Base-by-base conservation (phyloP, 495 filamentous ascomycete genomes). In the Pyronema domesticum region DNA sequence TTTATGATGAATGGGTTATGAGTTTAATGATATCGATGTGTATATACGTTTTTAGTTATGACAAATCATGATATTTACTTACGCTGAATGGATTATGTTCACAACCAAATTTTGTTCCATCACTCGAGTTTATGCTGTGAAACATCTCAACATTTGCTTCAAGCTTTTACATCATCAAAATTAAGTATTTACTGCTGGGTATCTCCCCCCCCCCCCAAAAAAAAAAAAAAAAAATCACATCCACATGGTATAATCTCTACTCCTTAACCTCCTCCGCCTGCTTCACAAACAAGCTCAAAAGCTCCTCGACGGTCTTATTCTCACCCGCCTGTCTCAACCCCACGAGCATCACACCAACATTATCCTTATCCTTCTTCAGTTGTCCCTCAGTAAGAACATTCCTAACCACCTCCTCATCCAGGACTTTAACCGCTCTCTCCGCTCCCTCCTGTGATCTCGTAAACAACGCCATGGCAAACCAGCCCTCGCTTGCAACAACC, bases 401-500 rank as follows among this genome's bases (percentile, higher is more conserved):
- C 53, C 33, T 55, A 9, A 45, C 53, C 30, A 36, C 10, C n/a
- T 55, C 40, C 23, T 53, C 48, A 8, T 53, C 59, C 1, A 65
- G 33, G 11, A 35, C 48, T 14, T 19, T 50, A 7, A 59, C 13
- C 14, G 59, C 54, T 45, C 46, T 57, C 47, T 57, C 59, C 34
- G 61, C 56, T 3, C 51, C 57, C 30, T 57, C 35, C 19, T 46
- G 33, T 37, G 51, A 56, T 37, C 47, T 71, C 7, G 77, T 75
- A 75, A 89, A 82, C 33, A 89, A 68, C 3, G 83, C 84, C 13
- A 89, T 69, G 3, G 80, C 78, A 62, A 89, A 86, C 70, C 82
- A 78, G 0, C 78, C 79, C 64, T 91, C 84, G 55, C 79, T 79
- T 7, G 80, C 73, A 13, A 89, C 71, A 18, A 80, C 72, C 0